Base-by-base conservation (phyloP, 129 eudicot species). In the Sambucus nigra region DNA sequence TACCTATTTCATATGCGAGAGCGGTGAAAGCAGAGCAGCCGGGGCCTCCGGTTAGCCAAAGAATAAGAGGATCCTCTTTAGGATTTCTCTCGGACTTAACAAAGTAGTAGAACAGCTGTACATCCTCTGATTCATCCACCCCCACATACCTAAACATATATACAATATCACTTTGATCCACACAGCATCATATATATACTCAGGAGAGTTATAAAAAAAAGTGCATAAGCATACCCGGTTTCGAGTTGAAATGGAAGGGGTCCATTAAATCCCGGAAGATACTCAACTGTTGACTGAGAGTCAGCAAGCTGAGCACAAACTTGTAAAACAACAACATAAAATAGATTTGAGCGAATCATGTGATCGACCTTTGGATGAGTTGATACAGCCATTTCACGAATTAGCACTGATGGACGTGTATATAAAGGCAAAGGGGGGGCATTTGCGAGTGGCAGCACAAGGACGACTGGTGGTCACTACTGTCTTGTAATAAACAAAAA, bases 21-120 rank as follows among this genome's bases (percentile, higher is more conserved):
- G 70, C 77, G 19, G 68, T 61, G 9, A 76, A 74, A 16, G 77
- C 60, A 18, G 74, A 73, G 32, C 82, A 76, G 6, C 82, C 77
- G 10, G 77, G 82, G 25, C 82, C 82, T 4, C 82, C 82, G 11
- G 68, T 69, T 0, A 76, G 67, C 82, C 82, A 76, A 6, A 76
- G 63, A 3, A 76, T 55, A 10, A 76, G 67, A 0, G 82, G 82
- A 28, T 76, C 77, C 12, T 66, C 42, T 13, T 44, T 28, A 5
- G 82, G 82, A 39, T 62, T 71, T 32, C 70, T 67, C 54, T 76
- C 78, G 5, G 82, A 76, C 59, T 76, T 73, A 7, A 66, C 74
- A 52, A 76, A 76, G 47, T 76, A 76, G 52, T 76, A 71, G 53
- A 76, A 76, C 1, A 76, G 23, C 7, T 71, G 76, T 35, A 71